A percentile compares a stretch with the other conserved stretches of the same genome.
These are phyloP conservation scores for Microthlaspi erraticum DNA, from an alignment of 345 rosid genomes.

Conservation along the genomic window DNA sequence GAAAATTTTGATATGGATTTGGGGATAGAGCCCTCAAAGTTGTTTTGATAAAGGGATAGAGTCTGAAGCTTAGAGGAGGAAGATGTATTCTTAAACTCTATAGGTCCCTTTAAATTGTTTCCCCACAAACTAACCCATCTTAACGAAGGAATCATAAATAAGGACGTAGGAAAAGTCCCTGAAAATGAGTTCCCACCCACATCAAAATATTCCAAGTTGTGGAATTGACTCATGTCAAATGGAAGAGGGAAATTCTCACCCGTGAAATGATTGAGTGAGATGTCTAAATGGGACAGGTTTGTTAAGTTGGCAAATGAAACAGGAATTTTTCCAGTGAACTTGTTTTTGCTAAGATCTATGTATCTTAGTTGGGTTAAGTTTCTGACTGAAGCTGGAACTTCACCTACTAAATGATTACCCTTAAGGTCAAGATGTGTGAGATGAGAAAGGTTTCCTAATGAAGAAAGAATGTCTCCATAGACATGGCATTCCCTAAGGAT, in stretches of 20 bases:
- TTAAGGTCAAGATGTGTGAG: background rate
- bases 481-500: background rate
- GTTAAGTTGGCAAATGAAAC: background rate
- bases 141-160: no score
- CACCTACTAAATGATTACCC: background rate
- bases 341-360: background rate
- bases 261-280: no score
- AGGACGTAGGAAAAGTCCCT: background rate
- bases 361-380: slow-evolving; percentile 1
- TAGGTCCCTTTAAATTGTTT: no score
- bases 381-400: slow-evolving; percentile 4
- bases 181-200: no score
- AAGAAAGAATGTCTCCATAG: slow-evolving; percentile 3
- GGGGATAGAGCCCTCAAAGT: no score
- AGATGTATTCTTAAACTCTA: no score
- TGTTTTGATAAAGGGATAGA: no score
- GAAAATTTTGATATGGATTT: no score
- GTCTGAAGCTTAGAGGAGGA: no score
- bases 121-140: no score
- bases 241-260: background rate
- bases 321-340: background rate
- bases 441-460: background rate
- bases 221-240: no score
- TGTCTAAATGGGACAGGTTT: background rate
- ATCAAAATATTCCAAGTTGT: no score